Evolutionary conservation across 352 stramenopile species (phyloP), one percentile per base, ranked within the genome.

Genomic region (Phytophthora boehmeriae): DNA sequence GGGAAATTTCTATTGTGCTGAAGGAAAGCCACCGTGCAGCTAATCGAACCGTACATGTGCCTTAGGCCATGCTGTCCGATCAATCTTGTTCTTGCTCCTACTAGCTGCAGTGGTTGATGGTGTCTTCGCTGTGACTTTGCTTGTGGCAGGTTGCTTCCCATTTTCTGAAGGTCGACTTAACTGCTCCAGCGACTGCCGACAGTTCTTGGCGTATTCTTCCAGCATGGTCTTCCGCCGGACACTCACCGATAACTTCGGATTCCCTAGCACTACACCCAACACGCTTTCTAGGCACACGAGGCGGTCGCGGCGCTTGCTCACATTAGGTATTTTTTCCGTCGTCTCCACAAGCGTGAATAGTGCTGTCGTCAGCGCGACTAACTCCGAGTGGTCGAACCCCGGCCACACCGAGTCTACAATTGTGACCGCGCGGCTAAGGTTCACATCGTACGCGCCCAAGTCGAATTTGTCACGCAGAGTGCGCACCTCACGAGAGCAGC

Each of bases 201-300:
- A 84, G 36, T 86, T 86, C 32, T 63, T 63, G 2, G 72, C 65
- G 48, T 80, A 86, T 38, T 82, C 76, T 25, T 73, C 51, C 10
- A 63, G 56, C 61, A 79, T 81, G 1, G 45, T 71, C 34, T 68
- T 70, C 17, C 44, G 64, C 22, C 59, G 56, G 6, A 48, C 58
- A 35, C 52, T 71, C 49, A 84, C 59, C 25, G 67, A 41, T 35
- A 83, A 34, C 32, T 68, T 66, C 0, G 66, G 49, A 17, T 58
- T 62, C 9, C 39, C 54, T 11, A 80, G 25, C 16, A 89, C 39
- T 13, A 76, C 49, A 14, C 58, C 51, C 32, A 91, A 55, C 39
- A 81, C 59, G 5, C 66, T 76, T 56, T 84, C 67, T 1, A 91
- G 67, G 41, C 75, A 86, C 50, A 79, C 46, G 16, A 89, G 64